A percentile compares a stretch with the other conserved stretches of the same genome.
Conservation (phyloP, 2,329 filamentous ascomycete species). For the Fusarium hostae region DNA sequence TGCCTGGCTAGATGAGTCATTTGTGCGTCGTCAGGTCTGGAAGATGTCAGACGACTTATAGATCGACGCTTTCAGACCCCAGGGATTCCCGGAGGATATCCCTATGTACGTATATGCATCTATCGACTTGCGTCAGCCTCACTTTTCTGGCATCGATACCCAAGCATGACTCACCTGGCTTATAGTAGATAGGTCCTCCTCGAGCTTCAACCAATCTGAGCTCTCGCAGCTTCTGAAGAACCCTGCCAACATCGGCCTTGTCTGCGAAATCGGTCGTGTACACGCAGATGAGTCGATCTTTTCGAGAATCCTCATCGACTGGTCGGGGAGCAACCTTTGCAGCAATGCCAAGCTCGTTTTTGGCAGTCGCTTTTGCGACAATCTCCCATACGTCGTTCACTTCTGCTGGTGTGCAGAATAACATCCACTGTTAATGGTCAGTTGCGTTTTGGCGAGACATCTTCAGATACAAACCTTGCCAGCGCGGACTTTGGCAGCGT, state of each 20-base stretch:
- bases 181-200: conserved; percentile 76
- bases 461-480: conserved; percentile 68
- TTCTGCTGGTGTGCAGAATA: conserved; percentile 67
- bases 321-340: conserved; percentile 76
- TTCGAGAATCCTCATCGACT: conserved; percentile 52
- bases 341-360: conserved; percentile 74
- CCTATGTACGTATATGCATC: conserved; percentile 77
- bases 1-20: conserved; percentile 15
- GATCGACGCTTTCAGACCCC: conserved; percentile 69
- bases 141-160: background rate
- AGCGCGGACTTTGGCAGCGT: conserved; percentile 64
- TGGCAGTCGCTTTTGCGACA: conserved; percentile 73
- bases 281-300: conserved; percentile 74
- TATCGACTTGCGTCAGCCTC: conserved; percentile 44
- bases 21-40: conserved; percentile 12
- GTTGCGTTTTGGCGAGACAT: conserved; percentile 25
- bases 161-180: conserved; percentile 66
- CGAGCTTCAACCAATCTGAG: conserved; percentile 67
- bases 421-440: conserved; percentile 72
- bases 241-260: conserved; percentile 72
- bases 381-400: conserved; percentile 73
- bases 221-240: conserved; percentile 70
- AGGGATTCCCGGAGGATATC: conserved; percentile 69
- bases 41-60: conserved; percentile 61
- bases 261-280: conserved; percentile 83